Evolutionary conservation across 257 asterid genomes (phyloP).

Genomic region (Solanum paucissectum): DNA sequence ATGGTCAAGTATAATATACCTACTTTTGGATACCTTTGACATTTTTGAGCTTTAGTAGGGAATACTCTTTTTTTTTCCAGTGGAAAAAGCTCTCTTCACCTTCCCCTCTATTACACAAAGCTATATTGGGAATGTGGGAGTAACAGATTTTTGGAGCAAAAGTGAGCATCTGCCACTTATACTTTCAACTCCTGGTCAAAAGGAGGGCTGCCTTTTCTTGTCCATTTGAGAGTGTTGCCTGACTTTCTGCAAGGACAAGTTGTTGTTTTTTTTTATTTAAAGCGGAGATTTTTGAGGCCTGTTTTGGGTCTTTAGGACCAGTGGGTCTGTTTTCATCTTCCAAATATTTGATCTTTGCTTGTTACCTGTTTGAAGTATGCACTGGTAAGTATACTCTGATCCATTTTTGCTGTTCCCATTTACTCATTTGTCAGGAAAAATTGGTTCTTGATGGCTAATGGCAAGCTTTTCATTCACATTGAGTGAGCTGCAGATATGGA

Average conservation of each 20-base stretch:
- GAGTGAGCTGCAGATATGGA: constrained; percentile 51
- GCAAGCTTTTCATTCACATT: not conserved
- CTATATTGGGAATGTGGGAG: constrained; percentile 10
- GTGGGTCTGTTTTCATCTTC: constrained; percentile 12
- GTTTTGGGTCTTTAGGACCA: constrained; percentile 13
- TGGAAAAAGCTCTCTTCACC: constrained; percentile 16
- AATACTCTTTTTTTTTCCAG: constrained; percentile 20
- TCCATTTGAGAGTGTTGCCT: constrained; percentile 1
- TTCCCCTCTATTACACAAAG: constrained; percentile 28
- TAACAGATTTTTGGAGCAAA: constrained; percentile 7
- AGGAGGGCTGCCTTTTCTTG: constrained; percentile 28
- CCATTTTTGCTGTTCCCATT: not conserved
- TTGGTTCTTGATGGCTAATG: constrained; percentile 8
- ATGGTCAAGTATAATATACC: constrained; percentile 1
- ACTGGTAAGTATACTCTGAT: constrained; percentile 22
- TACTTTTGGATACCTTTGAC: constrained; percentile 9
- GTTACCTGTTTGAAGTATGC: constrained; percentile 17
- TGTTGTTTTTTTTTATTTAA: constrained; percentile 32
- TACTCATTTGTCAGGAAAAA: not conserved
- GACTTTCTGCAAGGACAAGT: constrained; percentile 4
- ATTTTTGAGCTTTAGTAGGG: not conserved
- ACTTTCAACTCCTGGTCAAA: constrained; percentile 32
- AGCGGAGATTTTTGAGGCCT: constrained; percentile 24
- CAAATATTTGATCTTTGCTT: constrained; percentile 37
- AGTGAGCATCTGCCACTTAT: constrained; percentile 22